Base-by-base conservation (phyloP, 2,329 filamentous ascomycete species). In the Stachybotrys chartarum region DNA sequence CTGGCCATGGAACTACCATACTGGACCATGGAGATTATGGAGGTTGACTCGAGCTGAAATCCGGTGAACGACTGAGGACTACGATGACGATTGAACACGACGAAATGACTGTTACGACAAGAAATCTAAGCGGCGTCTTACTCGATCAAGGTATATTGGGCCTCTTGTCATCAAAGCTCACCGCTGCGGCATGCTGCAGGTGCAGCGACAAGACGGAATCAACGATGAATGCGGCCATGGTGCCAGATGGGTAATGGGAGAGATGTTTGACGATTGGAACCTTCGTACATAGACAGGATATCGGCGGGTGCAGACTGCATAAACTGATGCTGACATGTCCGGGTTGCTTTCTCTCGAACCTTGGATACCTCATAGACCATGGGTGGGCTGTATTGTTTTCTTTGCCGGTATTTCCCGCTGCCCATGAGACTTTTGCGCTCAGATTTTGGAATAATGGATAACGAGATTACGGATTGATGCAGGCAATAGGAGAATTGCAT, bases 1-100 rank as follows among this genome's bases (percentile, higher is more conserved):
- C 67, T 80, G 17, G 76, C 76, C 5, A 71, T 71, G 52, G 77
- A 81, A 63, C 66, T 81, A 11, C 78, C 79, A 1, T 80, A 78
- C 61, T 80, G 74, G 59, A 71, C 71, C 2, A 70, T 77, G 57
- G 75, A 80, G 63, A 76, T 74, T 57, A 80, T 80, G 75, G 77
- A 81, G 59, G 69, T 80, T 54, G 76, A 78, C 52, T 69, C 68
- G 52, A 62, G 57, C 54, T 69, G 59, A 67, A 10, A 42, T 42
- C 14, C 14, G 14, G 14, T 42, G 35, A 42, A 42, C 35, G 35
- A 42, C 35, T 14, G 35, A 42, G 5, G 14, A 42, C 35, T 14
- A 42, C 14, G 35, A 42, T 42, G 35, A 42, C 35, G 35, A 42
- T 42, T 42, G 14, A 10, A 42, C 14, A 42, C 35, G 35, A 42